phyloP scores from a whole-genome alignment of 2,329 filamentous ascomycete genomes.

The Diatrype stigma region DNA sequence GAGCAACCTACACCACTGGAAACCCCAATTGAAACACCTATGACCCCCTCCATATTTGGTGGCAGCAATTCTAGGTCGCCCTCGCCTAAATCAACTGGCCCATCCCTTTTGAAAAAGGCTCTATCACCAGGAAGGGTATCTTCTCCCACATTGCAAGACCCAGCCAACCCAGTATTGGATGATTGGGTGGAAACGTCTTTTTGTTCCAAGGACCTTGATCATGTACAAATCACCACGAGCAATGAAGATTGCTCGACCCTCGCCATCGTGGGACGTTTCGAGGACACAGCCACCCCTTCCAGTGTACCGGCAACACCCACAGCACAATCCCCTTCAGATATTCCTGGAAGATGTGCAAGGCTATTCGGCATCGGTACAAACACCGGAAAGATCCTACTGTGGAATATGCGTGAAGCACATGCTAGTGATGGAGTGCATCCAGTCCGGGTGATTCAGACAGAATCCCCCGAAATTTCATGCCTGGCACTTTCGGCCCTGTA shows the following conservation, averaged over 20 bases:
- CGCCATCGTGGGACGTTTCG: constrained; percentile 65
- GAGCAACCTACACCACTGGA: constrained; percentile 4
- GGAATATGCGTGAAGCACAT: constrained; percentile 73
- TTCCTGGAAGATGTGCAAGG: constrained; percentile 81
- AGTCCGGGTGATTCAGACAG: constrained; percentile 79
- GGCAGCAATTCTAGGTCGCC: constrained; percentile 13
- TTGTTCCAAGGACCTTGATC: constrained; percentile 55
- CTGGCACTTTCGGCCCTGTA: constrained; percentile 82
- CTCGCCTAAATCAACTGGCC: constrained; percentile 15
- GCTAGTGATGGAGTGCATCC: constrained; percentile 60
- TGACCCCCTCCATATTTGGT: constrained; percentile 28
- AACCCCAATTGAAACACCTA: constrained; percentile 3
- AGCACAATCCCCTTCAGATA: constrained; percentile 46
- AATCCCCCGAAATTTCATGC: constrained; percentile 82
- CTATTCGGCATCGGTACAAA: constrained; percentile 79
- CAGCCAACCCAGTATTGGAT: constrained; percentile 35
- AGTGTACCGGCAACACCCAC: constrained; percentile 47
- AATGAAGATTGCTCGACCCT: constrained; percentile 72
- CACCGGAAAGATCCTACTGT: constrained; percentile 71
- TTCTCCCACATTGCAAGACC: constrained; percentile 10
- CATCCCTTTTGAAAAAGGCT: constrained; percentile 15
- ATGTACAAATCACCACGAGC: constrained; percentile 62
- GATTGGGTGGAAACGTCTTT: constrained; percentile 65
- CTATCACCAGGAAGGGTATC: constrained; percentile 20
- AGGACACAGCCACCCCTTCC: constrained; percentile 55